These are phyloP conservation scores for Botryotinia narcissicola DNA, from an alignment of 2,329 filamentous ascomycete species.

Conservation along the genomic window DNA sequence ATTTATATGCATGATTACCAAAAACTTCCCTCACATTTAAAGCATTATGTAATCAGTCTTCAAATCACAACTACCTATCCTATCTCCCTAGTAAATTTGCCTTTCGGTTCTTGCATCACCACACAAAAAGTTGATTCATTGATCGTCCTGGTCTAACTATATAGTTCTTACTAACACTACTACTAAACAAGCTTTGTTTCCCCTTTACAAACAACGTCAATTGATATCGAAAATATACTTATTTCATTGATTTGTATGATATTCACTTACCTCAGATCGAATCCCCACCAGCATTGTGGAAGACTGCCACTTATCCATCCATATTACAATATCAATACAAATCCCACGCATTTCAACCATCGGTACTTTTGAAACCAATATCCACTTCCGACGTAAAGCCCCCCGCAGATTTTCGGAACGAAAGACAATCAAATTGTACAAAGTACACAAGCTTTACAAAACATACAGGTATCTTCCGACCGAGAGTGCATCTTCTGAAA, in stretches of 20 bases:
- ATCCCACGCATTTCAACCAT: not conserved
- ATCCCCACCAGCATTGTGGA: not conserved
- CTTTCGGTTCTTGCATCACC: not conserved
- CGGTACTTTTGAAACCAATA: slow-evolving; percentile 2
- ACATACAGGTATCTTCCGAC: not conserved
- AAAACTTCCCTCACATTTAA: not conserved
- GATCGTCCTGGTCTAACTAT: not conserved
- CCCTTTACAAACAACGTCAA: not conserved
- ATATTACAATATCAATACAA: not conserved
- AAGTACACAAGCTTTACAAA: slow-evolving; percentile 5
- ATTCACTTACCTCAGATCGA: not conserved
- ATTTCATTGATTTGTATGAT: not conserved
- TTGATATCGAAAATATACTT: not conserved
- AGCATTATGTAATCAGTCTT: not conserved
- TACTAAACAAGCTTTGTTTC: not conserved
- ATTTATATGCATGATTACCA: not conserved
- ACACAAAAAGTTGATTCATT: not conserved
- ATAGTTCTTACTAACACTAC: not conserved
- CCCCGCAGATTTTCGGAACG: slow-evolving; percentile 13
- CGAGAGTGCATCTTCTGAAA: not conserved
- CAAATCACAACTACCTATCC: not conserved
- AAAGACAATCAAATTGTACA: slow-evolving; percentile 9
- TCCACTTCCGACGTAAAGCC: not conserved
- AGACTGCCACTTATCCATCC: not conserved
- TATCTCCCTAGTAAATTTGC: not conserved